These are phyloP conservation scores for Globisporangium nodosum DNA, from an alignment of 352 stramenopile genomes.

Conservation along the genomic window DNA sequence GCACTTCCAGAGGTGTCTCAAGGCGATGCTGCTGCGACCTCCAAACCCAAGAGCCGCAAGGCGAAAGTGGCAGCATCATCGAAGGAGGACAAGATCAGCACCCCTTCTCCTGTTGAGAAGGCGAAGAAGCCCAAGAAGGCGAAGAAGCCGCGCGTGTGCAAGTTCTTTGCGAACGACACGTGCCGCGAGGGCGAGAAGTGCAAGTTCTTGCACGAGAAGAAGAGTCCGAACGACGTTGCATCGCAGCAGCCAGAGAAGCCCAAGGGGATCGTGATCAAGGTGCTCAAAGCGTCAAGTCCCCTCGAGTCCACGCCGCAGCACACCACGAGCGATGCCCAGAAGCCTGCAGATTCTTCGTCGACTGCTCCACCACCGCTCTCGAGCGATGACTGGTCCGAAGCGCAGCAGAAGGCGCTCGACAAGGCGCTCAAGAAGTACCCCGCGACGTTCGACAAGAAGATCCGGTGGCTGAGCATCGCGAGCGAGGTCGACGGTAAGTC, in stretches of 20 bases:
- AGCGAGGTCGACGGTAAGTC: constrained; percentile 56
- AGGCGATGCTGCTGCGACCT: background rate
- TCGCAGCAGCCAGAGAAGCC: background rate
- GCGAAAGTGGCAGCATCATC: background rate
- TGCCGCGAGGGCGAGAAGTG: constrained; percentile 41
- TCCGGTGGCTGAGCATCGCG: constrained; percentile 62
- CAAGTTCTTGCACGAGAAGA: constrained; percentile 15
- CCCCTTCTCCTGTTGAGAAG: constrained; percentile 2
- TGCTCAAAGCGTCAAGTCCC: constrained; percentile 2
- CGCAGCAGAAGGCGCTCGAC: constrained; percentile 64
- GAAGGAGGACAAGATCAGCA: constrained; percentile 8
- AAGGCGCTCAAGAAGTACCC: constrained; percentile 65
- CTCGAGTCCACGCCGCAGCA: background rate
- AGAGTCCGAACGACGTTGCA: background rate
- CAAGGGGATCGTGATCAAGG: constrained; percentile 9
- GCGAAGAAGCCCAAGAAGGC: constrained; percentile 2
- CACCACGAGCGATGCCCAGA: background rate
- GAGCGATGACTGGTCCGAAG: constrained; percentile 45
- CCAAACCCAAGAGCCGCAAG: background rate
- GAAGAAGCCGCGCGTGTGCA: constrained; percentile 21
- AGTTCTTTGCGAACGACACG: constrained; percentile 42
- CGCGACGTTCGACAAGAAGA: constrained; percentile 64
- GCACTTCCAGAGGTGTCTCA: background rate
- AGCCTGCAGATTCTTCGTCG: background rate
- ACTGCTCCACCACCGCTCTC: background rate